Evolutionary conservation across 805 yeast genomes (phyloP).

Genomic region (Scheffersomyces ergatensis): DNA sequence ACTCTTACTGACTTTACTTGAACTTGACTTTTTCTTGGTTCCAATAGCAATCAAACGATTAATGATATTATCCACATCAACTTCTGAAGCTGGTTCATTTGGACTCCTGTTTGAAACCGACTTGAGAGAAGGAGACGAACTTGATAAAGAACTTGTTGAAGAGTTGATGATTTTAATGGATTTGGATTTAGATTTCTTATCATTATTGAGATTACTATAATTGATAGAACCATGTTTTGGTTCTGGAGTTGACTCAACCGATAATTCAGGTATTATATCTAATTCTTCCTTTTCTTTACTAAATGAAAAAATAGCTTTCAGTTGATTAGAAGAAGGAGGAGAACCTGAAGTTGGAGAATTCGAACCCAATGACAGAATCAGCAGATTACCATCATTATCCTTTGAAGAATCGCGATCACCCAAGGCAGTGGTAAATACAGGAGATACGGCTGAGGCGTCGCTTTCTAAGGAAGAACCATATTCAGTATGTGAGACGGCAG

Average conservation of each 20-base stretch:
- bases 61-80: constrained; percentile 63
- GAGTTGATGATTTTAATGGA: not conserved
- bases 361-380: constrained; percentile 33
- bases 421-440: constrained; percentile 31
- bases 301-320: not conserved
- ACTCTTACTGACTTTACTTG: constrained; percentile 40
- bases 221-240: constrained; percentile 4
- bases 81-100: too few relatives aligned
- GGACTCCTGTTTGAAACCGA: constrained; percentile 4
- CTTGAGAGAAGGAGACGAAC: constrained; percentile 13
- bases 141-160: constrained; percentile 14
- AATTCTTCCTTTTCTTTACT: constrained; percentile 10
- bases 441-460: constrained; percentile 35
- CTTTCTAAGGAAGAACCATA: constrained; percentile 42
- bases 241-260: constrained; percentile 24
- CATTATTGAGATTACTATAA: too few relatives aligned
- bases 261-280: constrained; percentile 32
- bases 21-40: constrained; percentile 15
- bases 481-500: not conserved
- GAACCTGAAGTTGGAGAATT: constrained; percentile 10
- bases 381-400: constrained; percentile 28
- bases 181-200: not conserved
- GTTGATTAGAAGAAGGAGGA: not conserved
- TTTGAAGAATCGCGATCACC: constrained; percentile 10
- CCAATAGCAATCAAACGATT: constrained; percentile 58